Evolutionary conservation across 257 asterid species (phyloP).

Genomic region (Leptodermis oblonga): DNA sequence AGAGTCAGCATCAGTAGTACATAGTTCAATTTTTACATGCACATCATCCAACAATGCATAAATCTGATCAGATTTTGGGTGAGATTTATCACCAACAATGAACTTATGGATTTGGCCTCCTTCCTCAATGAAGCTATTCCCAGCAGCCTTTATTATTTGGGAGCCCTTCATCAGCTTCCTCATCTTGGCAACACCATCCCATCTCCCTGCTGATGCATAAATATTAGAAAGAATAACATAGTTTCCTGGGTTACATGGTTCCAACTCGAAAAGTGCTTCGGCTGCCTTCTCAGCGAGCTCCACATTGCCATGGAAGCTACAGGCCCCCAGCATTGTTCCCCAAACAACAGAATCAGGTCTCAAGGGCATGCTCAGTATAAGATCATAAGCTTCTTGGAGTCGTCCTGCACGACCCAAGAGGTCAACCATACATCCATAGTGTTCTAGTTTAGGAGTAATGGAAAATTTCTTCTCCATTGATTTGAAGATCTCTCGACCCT

Average conservation of each 20-base stretch:
- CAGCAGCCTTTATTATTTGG: slow-evolving; percentile 63
- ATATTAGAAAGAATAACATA: slow-evolving; percentile 83
- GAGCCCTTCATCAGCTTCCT: slow-evolving; percentile 72
- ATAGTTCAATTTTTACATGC: slow-evolving; percentile 38
- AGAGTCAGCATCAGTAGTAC: slow-evolving; percentile 23
- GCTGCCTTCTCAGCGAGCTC: slow-evolving; percentile 71
- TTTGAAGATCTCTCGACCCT: slow-evolving; percentile 21
- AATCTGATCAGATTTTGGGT: slow-evolving; percentile 44
- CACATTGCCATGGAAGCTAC: slow-evolving; percentile 72
- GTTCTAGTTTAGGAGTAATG: slow-evolving; percentile 31
- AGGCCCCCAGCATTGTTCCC: slow-evolving; percentile 83
- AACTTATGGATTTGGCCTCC: slow-evolving; percentile 71
- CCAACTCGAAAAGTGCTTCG: slow-evolving; percentile 46
- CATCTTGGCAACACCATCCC: slow-evolving; percentile 67
- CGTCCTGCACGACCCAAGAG: slow-evolving; percentile 76
- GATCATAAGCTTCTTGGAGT: slow-evolving; percentile 55
- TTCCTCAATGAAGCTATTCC: slow-evolving; percentile 75
- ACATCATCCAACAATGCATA: slow-evolving; percentile 39
- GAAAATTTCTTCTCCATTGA: slow-evolving; percentile 1
- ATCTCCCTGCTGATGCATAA: slow-evolving; percentile 50
- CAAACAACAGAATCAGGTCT: slow-evolving; percentile 77
- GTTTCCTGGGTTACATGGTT: slow-evolving; percentile 76
- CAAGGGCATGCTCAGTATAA: slow-evolving; percentile 66
- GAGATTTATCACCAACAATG: slow-evolving; percentile 64
- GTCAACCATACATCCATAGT: slow-evolving; percentile 83